Conservation (phyloP, 2,329 filamentous ascomycete species). For the Ophiostoma pallidulum region DNA sequence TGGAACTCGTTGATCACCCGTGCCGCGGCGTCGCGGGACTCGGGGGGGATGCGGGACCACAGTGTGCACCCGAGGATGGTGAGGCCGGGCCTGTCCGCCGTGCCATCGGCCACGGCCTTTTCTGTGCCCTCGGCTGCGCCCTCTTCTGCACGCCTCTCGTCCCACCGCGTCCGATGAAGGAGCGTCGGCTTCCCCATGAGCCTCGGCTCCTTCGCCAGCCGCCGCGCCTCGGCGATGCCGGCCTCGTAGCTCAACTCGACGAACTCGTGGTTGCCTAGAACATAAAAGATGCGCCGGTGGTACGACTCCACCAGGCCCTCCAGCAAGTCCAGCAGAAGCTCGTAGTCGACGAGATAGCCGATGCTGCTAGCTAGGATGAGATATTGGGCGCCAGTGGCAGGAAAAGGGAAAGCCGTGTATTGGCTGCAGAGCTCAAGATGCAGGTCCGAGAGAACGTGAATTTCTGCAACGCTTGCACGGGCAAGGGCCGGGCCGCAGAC, state of each 20-base stretch:
- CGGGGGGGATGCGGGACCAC: constrained; percentile 40
- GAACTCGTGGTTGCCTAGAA: constrained; percentile 49
- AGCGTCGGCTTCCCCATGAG: neutral
- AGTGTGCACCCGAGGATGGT: constrained; percentile 46
- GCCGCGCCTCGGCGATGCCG: neutral
- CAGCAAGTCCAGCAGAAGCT: constrained; percentile 31
- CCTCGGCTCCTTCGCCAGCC: constrained; percentile 3
- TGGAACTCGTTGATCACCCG: constrained; percentile 42
- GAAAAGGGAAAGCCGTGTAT: constrained; percentile 5
- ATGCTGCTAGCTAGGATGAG: constrained; percentile 51
- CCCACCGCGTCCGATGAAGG: constrained; percentile 5
- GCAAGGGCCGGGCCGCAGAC: too few species aligned
- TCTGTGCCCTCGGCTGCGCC: too few species aligned
- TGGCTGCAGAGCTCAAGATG: constrained; percentile 37
- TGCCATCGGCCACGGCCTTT: neutral
- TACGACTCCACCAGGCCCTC: constrained; percentile 35
- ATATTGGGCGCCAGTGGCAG: constrained; percentile 31
- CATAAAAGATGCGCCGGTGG: constrained; percentile 40
- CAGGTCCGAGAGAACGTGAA: constrained; percentile 47
- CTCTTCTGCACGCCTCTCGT: too few species aligned
- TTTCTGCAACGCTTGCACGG: too few species aligned
- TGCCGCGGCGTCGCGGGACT: constrained; percentile 30
- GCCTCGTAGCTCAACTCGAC: constrained; percentile 23
- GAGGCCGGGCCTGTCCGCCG: constrained; percentile 7
- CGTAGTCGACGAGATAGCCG: constrained; percentile 36